Conservation (phyloP, 2,329 filamentous ascomycete species). For the Ceratocystis lukuohia region DNA sequence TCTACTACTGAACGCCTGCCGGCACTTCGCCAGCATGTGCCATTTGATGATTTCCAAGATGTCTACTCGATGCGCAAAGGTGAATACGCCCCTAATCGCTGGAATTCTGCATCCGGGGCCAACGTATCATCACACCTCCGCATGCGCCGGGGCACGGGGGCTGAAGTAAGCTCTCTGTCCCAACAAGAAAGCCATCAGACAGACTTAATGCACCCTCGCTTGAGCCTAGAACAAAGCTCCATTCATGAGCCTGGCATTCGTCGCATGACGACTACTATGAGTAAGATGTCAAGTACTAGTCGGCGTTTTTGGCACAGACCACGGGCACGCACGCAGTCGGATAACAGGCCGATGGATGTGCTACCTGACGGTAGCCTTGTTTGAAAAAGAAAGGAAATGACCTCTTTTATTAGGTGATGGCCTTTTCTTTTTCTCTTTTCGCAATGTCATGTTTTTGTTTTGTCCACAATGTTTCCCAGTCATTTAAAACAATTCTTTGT, state of each 20-base stretch:
- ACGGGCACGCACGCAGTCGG: conserved; percentile 16
- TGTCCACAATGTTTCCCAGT: not conserved
- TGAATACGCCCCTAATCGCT: conserved; percentile 4
- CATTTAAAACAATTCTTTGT: not conserved
- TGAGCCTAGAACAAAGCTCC: conserved; percentile 16
- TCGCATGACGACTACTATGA: conserved; percentile 19
- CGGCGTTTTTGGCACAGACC: conserved; percentile 17
- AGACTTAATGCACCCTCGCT: conserved; percentile 11
- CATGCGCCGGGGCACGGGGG: conserved; percentile 10
- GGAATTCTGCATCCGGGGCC: conserved; percentile 13
- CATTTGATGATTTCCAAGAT: conserved; percentile 32
- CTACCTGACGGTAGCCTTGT: conserved; percentile 18
- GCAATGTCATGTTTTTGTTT: not conserved
- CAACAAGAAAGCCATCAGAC: conserved; percentile 18
- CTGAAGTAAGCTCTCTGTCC: conserved; percentile 13
- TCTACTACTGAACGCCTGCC: conserved; percentile 17
- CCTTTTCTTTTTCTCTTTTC: not conserved
- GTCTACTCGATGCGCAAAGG: conserved; percentile 26
- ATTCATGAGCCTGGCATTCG: conserved; percentile 11
- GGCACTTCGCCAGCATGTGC: conserved; percentile 16
- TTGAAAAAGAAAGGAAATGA: not conserved
- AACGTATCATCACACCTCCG: conserved; percentile 11
- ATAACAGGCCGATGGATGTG: conserved; percentile 15
- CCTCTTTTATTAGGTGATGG: not conserved
- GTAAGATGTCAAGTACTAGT: conserved; percentile 18